Conservation (phyloP, 768 basidiomycete genomes). For the Amanita brunnescens region DNA sequence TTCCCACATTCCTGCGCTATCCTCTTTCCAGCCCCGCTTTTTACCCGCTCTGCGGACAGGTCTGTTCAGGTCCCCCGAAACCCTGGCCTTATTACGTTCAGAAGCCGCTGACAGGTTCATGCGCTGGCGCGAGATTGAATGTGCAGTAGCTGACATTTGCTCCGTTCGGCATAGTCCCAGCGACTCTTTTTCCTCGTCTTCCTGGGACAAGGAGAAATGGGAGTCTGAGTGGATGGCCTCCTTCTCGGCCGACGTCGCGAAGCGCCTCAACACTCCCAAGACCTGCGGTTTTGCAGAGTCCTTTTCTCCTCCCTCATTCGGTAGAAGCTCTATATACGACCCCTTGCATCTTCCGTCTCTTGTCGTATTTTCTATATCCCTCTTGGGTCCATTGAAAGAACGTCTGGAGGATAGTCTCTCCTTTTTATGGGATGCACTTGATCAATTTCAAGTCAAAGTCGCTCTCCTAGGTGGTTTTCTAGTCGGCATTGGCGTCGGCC, state of each 20-base stretch:
- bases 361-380: constrained; percentile 50
- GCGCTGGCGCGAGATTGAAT: constrained; percentile 64
- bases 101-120: constrained; percentile 67
- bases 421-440: constrained; percentile 11
- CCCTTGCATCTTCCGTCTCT: constrained; percentile 63
- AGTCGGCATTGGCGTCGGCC: constrained; percentile 29
- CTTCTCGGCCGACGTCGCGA: constrained; percentile 56
- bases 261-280: constrained; percentile 21
- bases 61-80: constrained; percentile 59
- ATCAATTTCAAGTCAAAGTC: constrained; percentile 21
- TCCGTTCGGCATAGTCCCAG: neutral
- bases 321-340: constrained; percentile 32
- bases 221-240: constrained; percentile 55
- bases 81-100: constrained; percentile 42
- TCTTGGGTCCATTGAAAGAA: constrained; percentile 37
- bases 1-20: constrained; percentile 19
- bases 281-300: constrained; percentile 1
- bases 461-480: constrained; percentile 31
- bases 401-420: constrained; percentile 2
- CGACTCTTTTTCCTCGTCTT: constrained; percentile 7
- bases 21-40: constrained; percentile 48
- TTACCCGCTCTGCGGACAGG: constrained; percentile 44
- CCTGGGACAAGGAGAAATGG: constrained; percentile 59
- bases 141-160: constrained; percentile 36
- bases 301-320: neutral